These are phyloP conservation scores for Rhododendron simsii DNA, from an alignment of 148 eudicot species.

Conservation along the genomic window DNA sequence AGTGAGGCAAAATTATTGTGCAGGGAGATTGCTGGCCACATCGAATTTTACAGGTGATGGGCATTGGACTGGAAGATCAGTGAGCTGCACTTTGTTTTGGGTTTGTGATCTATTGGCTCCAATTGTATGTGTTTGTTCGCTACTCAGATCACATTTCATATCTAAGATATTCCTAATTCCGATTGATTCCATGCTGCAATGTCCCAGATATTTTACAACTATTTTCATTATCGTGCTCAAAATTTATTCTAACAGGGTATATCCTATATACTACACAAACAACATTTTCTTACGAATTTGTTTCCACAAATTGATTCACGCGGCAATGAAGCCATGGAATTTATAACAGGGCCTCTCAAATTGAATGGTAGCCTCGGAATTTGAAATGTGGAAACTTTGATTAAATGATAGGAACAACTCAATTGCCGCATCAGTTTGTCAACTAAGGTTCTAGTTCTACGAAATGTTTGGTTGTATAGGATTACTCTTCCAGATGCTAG, in stretches of 20 bases:
- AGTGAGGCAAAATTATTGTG: conserved; percentile 66
- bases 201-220: background rate
- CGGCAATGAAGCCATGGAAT: background rate
- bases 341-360: background rate
- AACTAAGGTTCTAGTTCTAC: background rate
- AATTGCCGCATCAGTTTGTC: background rate
- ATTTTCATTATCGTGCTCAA: background rate
- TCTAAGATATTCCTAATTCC: background rate
- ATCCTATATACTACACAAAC: background rate
- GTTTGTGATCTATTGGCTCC: background rate
- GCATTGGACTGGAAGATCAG: background rate
- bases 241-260: background rate
- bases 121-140: background rate
- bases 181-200: background rate
- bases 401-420: background rate
- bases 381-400: background rate
- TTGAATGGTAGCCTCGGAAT: background rate
- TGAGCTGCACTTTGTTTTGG: background rate
- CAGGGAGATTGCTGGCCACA: conserved; percentile 83
- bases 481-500: background rate
- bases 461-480: background rate
- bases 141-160: background rate
- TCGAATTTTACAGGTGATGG: conserved; percentile 55
- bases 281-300: background rate
- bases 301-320: background rate